These are phyloP conservation scores for Erucastrum elatum DNA, from an alignment of 345 rosid species.

Conservation along the genomic window DNA sequence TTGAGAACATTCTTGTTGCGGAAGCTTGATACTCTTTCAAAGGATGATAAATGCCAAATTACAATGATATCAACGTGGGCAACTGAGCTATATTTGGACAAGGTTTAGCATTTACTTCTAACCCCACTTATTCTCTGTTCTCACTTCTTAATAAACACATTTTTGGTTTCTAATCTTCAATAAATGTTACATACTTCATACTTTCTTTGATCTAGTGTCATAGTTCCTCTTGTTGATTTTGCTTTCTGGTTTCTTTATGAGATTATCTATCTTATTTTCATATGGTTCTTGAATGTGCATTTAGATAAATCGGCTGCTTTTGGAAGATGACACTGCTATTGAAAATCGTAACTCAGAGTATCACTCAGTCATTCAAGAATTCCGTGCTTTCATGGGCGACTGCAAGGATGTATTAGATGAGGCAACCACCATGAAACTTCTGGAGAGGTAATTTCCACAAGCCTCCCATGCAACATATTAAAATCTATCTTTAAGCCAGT, in stretches of 20 bases:
- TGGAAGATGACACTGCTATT: slow-evolving; percentile 89
- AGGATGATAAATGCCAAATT: slow-evolving; percentile 96
- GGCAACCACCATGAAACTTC: slow-evolving; percentile 95
- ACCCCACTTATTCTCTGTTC: slow-evolving; percentile 22
- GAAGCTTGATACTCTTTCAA: slow-evolving; percentile 90
- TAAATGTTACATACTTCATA: background rate
- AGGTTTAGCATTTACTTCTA: slow-evolving; percentile 57
- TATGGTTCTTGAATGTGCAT: background rate
- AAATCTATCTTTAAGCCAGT: slow-evolving; percentile 8
- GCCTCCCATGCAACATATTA: background rate
- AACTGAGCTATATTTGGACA: slow-evolving; percentile 94
- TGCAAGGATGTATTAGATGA: slow-evolving; percentile 96
- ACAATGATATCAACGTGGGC: slow-evolving; percentile 99
- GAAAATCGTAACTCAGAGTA: slow-evolving; percentile 82
- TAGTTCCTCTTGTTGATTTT: slow-evolving; percentile 10
- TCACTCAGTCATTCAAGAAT: slow-evolving; percentile 79
- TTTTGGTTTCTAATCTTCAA: background rate
- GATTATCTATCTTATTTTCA: background rate
- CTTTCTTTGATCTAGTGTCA: background rate
- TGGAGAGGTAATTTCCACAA: slow-evolving; percentile 68
- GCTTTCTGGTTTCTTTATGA: background rate
- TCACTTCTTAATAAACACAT: slow-evolving; percentile 13
- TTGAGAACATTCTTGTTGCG: slow-evolving; percentile 87
- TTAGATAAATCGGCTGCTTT: slow-evolving; percentile 86
- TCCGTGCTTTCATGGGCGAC: slow-evolving; percentile 93